Base-by-base conservation (phyloP, 495 filamentous ascomycete species). In the Podospora pseudopauciseta region DNA sequence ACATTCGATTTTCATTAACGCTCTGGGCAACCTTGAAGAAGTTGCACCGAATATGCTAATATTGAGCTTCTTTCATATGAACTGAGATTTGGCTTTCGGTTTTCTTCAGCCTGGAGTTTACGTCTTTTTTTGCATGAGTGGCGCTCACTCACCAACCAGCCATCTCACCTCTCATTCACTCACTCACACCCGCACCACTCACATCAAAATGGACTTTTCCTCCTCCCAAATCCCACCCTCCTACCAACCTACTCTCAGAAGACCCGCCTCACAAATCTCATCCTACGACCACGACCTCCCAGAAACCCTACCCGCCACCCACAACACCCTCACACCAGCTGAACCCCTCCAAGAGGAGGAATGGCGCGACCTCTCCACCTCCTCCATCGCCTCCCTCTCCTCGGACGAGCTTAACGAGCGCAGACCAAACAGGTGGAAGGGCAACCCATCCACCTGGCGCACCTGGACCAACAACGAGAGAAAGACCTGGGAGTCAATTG, bases 381-480 rank as follows among this genome's bases (percentile, higher is more conserved):
- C 30, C 32, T 3, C 13, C 54, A 7, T 28, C 44, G 7, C 3
- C 59, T 58, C 53, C 26, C 23, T 32, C 20, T 56, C 60, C 60
- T 59, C 59, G 4, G 56, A 67, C 13, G 77, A 78, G 27, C 74
- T 80, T 20, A 69, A 76, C 65, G 77, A 78, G 15, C 75, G 75
- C 19, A 77, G 81, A 5, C 80, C 83, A 11, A 87, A 85, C 70
- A 77, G 79, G 60, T 87, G 83, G 83, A 74, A 57, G 6, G 92
- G 91, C 6, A 68, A 79, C 1, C 68, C 82, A 19, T 81, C 81
- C 32, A 88, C 88, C 39, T 96, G 91, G 89, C 74, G 77, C 54
- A 72, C 72, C 1, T 77, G 85, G 64, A 94, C 89, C 13, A 78
- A 76, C 18, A 66, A 82, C 3, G 92, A 94, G 57, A 80, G 88